Evolutionary conservation across 805 yeast species (phyloP).

Genomic region (Saccharomycopsis fibuligera): DNA sequence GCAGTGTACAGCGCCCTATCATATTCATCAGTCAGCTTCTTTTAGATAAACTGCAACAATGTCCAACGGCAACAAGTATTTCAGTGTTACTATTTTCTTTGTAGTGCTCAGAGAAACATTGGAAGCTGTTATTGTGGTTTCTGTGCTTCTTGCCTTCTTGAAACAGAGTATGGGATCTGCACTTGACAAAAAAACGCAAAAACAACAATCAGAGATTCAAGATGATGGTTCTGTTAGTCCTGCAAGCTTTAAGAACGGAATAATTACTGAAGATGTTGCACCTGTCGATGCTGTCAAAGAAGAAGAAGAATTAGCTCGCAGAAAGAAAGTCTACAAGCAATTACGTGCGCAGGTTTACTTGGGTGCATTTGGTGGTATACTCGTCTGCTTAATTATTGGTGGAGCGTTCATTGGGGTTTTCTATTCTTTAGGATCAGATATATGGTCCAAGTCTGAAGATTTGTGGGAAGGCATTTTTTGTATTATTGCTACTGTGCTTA

Average conservation of each 20-base stretch:
- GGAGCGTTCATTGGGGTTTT: conserved; percentile 61
- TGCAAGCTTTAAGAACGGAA: too few relatives aligned
- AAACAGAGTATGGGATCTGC: conserved; percentile 36
- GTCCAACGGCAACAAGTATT: conserved; percentile 31
- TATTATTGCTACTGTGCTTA: conserved; percentile 67
- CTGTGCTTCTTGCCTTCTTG: conserved; percentile 65
- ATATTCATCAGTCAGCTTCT: conserved; percentile 94
- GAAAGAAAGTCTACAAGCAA: conserved; percentile 26
- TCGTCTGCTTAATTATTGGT: conserved; percentile 67
- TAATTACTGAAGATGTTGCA: too few relatives aligned
- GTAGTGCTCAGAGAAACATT: conserved; percentile 68
- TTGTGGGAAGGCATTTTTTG: conserved; percentile 86
- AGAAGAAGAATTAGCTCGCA: too few relatives aligned
- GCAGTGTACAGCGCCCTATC: conserved; percentile 98
- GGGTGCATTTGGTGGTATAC: conserved; percentile 70
- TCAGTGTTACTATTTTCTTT: conserved; percentile 46
- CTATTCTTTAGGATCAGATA: conserved; percentile 71
- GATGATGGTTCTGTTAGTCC: too few relatives aligned
- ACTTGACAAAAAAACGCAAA: conserved; percentile 20
- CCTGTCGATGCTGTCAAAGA: too few relatives aligned
- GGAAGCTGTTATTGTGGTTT: conserved; percentile 70
- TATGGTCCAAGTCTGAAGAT: conserved; percentile 84
- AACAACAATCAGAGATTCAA: too few relatives aligned
- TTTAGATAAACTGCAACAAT: too few relatives aligned
- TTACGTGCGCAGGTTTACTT: conserved; percentile 70